phyloP scores from a whole-genome alignment of 257 asterid species.

The Striga asiatica region DNA sequence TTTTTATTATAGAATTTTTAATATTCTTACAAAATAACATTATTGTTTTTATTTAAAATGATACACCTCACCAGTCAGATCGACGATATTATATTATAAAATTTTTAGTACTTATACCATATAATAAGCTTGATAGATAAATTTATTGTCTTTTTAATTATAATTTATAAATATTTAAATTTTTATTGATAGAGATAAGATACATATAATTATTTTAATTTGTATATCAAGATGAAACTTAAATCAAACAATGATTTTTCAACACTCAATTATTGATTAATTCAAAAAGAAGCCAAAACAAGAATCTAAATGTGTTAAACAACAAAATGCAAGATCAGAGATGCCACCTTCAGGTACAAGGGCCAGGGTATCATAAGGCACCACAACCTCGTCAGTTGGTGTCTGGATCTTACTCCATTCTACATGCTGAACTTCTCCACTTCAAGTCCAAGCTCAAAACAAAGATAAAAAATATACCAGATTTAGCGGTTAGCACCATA shows the following conservation, averaged over 20 bases:
- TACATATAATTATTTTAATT: too few species aligned
- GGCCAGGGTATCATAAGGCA: constrained; percentile 74
- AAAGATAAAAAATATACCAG: constrained; percentile 10
- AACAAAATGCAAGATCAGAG: not conserved
- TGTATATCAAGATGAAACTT: not conserved
- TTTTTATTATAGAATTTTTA: too few species aligned
- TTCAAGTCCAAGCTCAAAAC: constrained; percentile 18
- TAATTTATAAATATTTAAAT: too few species aligned
- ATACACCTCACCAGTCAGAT: too few species aligned
- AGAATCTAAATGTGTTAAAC: not conserved
- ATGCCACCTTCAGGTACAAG: constrained; percentile 69
- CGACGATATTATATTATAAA: too few species aligned
- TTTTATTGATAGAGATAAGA: too few species aligned
- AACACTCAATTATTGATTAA: not conserved
- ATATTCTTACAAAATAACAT: too few species aligned
- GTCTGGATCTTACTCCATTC: constrained; percentile 66
- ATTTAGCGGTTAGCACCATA: not conserved
- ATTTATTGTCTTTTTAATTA: too few species aligned
- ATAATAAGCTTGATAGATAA: too few species aligned
- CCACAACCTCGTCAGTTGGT: constrained; percentile 61
- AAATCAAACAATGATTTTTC: not conserved
- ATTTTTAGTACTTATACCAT: too few species aligned
- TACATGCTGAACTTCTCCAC: constrained; percentile 49
- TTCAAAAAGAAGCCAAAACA: not conserved
- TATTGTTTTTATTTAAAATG: too few species aligned